Evolutionary conservation across 495 filamentous ascomycete genomes (phyloP).

Genomic region (Neurospora tetrasperma): DNA sequence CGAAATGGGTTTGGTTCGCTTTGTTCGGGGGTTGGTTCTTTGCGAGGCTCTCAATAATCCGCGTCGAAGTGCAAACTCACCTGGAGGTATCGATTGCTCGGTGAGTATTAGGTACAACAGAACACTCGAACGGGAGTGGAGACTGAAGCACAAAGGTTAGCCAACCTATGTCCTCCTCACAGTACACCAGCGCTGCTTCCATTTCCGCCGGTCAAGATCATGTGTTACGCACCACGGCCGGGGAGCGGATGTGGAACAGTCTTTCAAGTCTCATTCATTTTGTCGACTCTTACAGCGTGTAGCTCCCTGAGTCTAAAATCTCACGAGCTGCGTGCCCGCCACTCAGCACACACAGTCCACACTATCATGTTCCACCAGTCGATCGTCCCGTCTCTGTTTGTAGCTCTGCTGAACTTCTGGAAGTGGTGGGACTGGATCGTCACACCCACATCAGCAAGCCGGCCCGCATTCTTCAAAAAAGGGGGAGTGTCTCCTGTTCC

Average conservation of each 20-base stretch:
- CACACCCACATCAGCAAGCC: neutral
- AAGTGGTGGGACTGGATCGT: neutral
- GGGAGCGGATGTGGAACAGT: neutral
- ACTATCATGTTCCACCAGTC: neutral
- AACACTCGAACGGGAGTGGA: neutral
- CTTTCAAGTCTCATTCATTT: neutral
- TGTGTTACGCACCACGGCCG: neutral
- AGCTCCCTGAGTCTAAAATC: neutral
- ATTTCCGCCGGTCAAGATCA: neutral
- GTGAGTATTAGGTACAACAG: neutral
- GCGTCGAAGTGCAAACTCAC: neutral
- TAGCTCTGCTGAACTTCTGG: neutral
- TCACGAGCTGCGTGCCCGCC: neutral
- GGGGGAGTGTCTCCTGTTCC: neutral
- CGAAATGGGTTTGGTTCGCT: neutral
- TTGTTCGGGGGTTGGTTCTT: neutral
- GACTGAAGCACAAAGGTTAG: neutral
- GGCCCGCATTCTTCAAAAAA: neutral
- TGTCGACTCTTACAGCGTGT: neutral
- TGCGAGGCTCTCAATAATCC: neutral
- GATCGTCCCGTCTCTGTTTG: neutral
- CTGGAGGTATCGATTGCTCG: neutral
- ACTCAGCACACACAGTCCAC: neutral
- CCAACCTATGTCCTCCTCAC: neutral
- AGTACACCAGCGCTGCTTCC: neutral